These are phyloP conservation scores for Venturia effusa DNA, from an alignment of 2,329 filamentous ascomycete genomes.

Conservation along the genomic window DNA sequence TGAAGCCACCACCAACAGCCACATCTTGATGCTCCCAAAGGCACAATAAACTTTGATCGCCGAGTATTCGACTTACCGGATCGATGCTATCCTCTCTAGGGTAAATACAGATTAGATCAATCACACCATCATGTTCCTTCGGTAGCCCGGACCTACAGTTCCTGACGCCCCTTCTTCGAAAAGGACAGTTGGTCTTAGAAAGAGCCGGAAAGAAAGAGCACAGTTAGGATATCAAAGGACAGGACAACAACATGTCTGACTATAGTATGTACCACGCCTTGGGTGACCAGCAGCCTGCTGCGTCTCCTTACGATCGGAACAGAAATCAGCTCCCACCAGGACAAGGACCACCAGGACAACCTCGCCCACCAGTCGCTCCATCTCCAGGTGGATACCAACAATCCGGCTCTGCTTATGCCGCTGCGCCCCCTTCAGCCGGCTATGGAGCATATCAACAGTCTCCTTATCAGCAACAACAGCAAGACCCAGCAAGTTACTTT, in stretches of 20 bases:
- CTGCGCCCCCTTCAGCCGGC: conserved; percentile 15
- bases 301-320: conserved; percentile 18
- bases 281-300: conserved; percentile 17
- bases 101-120: neutral
- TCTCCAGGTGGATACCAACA: conserved; percentile 35
- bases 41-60: neutral
- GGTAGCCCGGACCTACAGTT: neutral
- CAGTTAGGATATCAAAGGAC: neutral
- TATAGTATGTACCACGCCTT: conserved; percentile 27
- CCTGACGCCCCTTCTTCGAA: neutral
- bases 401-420: conserved; percentile 20
- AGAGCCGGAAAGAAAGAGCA: conserved; percentile 1
- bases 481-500: conserved; percentile 30
- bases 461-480: conserved; percentile 19
- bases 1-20: neutral
- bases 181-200: conserved; percentile 2
- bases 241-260: conserved; percentile 23
- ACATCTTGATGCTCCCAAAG: neutral
- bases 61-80: neutral
- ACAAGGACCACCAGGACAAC: conserved; percentile 18
- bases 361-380: conserved; percentile 31
- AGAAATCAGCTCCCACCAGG: conserved; percentile 12
- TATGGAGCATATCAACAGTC: conserved; percentile 15
- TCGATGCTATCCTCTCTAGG: neutral
- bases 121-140: neutral